Conservation (phyloP, 768 basidiomycete genomes). For the Tricholoma terreum region DNA sequence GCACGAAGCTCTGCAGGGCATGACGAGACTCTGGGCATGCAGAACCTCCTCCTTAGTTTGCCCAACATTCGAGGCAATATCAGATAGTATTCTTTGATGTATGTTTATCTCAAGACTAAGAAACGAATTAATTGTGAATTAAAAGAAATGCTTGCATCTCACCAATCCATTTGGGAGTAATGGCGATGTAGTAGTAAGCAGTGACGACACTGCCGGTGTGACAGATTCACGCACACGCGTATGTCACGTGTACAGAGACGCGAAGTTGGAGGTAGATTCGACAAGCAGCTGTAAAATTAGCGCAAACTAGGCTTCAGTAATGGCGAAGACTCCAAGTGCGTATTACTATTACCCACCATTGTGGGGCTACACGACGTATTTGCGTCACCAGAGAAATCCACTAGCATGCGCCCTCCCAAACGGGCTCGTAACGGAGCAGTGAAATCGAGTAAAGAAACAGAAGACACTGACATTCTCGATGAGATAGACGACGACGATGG, state of each 20-base stretch:
- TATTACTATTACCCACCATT: background rate
- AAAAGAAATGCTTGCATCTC: conserved; percentile 13
- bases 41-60: conserved; percentile 44
- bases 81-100: conserved; percentile 69
- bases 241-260: background rate
- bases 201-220: background rate
- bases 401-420: conserved; percentile 13
- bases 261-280: too few species aligned
- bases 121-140: conserved; percentile 2
- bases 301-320: conserved; percentile 3
- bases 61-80: conserved; percentile 61
- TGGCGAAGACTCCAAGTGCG: conserved; percentile 27
- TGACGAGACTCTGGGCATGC: conserved; percentile 54
- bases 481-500: conserved; percentile 11
- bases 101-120: conserved; percentile 75
- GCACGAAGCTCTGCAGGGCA: conserved; percentile 43
- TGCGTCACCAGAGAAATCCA: background rate
- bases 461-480: conserved; percentile 13
- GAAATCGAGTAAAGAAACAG: conserved; percentile 11
- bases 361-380: background rate
- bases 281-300: too few species aligned
- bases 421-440: conserved; percentile 15
- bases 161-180: conserved; percentile 46
- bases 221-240: background rate
- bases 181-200: background rate